phyloP scores from a whole-genome alignment of 495 filamentous ascomycete species.

The Tuber microsphaerosporum region DNA sequence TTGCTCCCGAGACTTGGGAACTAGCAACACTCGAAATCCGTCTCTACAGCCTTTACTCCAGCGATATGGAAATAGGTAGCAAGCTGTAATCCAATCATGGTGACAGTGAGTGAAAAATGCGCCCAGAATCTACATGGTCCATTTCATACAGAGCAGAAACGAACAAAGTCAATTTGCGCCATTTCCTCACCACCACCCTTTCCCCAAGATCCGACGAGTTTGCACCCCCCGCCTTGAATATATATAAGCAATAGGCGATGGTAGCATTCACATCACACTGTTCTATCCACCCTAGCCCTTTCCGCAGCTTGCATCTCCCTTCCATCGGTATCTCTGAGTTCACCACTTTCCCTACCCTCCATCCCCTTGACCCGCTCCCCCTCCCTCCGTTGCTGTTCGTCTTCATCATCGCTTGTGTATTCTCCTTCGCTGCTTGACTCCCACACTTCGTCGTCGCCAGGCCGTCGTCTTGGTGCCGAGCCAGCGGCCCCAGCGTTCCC shows the following conservation, averaged over 20 bases:
- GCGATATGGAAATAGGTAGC: neutral
- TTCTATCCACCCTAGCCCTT: constrained; percentile 32
- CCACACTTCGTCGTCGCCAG: constrained; percentile 24
- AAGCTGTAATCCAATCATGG: neutral
- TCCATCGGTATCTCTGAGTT: constrained; percentile 19
- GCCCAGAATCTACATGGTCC: neutral
- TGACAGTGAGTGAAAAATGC: neutral
- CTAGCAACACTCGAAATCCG: neutral
- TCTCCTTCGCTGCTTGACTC: constrained; percentile 24
- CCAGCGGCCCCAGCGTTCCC: constrained; percentile 11
- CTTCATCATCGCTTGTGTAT: constrained; percentile 20
- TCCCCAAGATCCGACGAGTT: neutral
- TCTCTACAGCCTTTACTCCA: neutral
- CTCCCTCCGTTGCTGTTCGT: constrained; percentile 13
- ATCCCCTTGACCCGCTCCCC: constrained; percentile 5
- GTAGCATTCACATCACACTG: neutral
- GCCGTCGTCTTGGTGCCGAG: constrained; percentile 6
- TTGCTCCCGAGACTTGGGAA: neutral
- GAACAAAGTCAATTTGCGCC: neutral
- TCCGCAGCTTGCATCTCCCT: constrained; percentile 33
- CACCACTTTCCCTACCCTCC: constrained; percentile 8
- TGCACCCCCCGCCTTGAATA: neutral
- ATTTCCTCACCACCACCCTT: neutral
- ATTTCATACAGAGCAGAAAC: neutral
- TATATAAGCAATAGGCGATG: neutral